Conservation (phyloP, 257 asterid species). For the Anisodus acutangulus region DNA sequence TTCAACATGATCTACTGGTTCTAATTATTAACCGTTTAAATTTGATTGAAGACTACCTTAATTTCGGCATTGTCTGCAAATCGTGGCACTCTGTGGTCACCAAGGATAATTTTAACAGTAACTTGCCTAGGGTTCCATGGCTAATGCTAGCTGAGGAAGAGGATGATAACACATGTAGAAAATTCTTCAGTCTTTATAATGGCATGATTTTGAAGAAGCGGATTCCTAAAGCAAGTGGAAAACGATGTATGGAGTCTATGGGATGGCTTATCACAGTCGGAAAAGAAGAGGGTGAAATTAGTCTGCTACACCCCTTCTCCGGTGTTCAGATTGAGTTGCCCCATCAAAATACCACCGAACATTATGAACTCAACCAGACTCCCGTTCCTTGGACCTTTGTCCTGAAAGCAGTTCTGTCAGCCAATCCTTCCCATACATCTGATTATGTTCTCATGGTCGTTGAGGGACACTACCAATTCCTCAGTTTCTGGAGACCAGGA, state of each 20-base stretch:
- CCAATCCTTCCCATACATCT: slow-evolving; percentile 12
- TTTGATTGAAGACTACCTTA: slow-evolving; percentile 2
- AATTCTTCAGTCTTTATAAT: not conserved
- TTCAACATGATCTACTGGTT: not conserved
- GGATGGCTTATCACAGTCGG: slow-evolving; percentile 16
- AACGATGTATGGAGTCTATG: not conserved
- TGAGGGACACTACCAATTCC: not conserved
- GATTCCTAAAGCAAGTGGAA: not conserved
- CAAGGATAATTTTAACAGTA: not conserved
- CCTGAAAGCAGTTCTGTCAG: not conserved
- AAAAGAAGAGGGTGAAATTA: not conserved
- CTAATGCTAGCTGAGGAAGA: slow-evolving; percentile 8
- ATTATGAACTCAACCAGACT: not conserved
- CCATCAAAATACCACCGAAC: not conserved
- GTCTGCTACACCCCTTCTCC: not conserved
- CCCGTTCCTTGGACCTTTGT: not conserved
- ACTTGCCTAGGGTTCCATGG: slow-evolving; percentile 5
- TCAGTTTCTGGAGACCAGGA: slow-evolving; percentile 22
- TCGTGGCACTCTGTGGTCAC: not conserved
- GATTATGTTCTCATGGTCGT: not conserved
- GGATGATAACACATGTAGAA: not conserved
- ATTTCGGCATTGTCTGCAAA: not conserved
- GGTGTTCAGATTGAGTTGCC: not conserved
- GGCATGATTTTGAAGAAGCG: slow-evolving; percentile 11
- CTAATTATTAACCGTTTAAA: not conserved